Base-by-base conservation (phyloP, 306 rosid genomes). In the Cicer arietinum region DNA sequence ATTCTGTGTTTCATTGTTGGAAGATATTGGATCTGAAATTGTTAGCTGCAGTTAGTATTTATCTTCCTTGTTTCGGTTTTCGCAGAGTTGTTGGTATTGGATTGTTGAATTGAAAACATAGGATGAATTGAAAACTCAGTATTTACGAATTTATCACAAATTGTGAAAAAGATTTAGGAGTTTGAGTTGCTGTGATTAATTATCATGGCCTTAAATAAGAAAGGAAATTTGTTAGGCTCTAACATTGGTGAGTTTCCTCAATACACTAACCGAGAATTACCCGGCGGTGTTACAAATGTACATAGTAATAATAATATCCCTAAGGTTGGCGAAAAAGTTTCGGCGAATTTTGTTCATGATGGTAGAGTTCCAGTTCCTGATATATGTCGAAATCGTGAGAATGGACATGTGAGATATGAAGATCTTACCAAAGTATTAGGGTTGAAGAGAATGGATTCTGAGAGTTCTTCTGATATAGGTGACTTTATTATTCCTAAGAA, bases 401-500 rank as follows among this genome's bases (percentile, higher is more conserved):
- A 86, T 54, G 70, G 41, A 22, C 87, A 82, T 7, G 71, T 76
- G 77, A 85, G 82, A 13, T 86, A 86, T 25, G 87, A 86, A 74
- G 94, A 78, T 71, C 88, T 81, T 64, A 76, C 84, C 44, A 81
- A 82, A 60, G 53, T 86, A 76, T 81, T 87, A 69, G 97, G 88
- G 80, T 78, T 87, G 86, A 82, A 69, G 84, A 85, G 91, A 83
- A 74, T 79, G 85, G 76, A 82, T 64, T 91, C 90, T 5, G 90
- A 86, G 81, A 75, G 50, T 86, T 80, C 79, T 82, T 85, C 90
- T 81, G 89, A 91, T 6, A 62, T 74, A 2, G 77, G 65, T 52
- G 87, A 82, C 5, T 74, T 75, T 80, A 22, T 74, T 58, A 22
- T 74, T 58, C 66, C 84, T 37, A 75, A 75, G 18, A 79, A 59